Base-by-base conservation (phyloP, 805 yeast genomes). In the Suhomyces tanzawaensis region DNA sequence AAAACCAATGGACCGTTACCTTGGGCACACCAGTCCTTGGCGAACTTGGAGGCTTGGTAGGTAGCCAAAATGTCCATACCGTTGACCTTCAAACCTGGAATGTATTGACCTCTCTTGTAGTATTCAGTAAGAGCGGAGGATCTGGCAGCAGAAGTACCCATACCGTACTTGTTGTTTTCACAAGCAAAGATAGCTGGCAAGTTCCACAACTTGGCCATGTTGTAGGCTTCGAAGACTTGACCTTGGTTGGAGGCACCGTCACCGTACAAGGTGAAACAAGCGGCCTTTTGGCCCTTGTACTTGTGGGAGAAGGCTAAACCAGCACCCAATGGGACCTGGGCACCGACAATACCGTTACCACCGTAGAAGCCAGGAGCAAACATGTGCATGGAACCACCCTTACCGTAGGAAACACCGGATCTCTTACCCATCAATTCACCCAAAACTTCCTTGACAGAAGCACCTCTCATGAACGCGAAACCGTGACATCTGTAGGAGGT, bases 371-470 rank as follows among this genome's bases (percentile, higher is more conserved):
- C 95, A 32, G 83, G 82, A 34, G 95, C 86, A 66, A 82, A 93
- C 90, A 93, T 86, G 74, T 93, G 99, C 99, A 93, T 93, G 49
- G 99, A 93, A 56, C 99, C 99, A 75, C 99, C 99, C 72, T 93
- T 93, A 73, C 99, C 99, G 71, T 72, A 82, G 29, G 97, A 85
- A 45, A 86, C 95, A 76, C 99, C 98, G 41, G 83, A 72, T 74
- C 95, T 82, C 73, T 84, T 85, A 57, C 99, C 99, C 91, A 93
- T 85, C 66, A 93, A 77, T 73, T 93, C 99, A 47, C 95, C 98
- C 52, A 93, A 71, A 40, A 93, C 95, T 43, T 76, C 82, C 69
- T 85, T 81, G 51, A 90, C 95, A 14, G 95, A 72, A 16, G 95
- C 86, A 50, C 99, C 99, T 69, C 99, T 82, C 85, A 87, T 82